phyloP scores from a whole-genome alignment of 768 basidiomycete species.

The Mycena venus region DNA sequence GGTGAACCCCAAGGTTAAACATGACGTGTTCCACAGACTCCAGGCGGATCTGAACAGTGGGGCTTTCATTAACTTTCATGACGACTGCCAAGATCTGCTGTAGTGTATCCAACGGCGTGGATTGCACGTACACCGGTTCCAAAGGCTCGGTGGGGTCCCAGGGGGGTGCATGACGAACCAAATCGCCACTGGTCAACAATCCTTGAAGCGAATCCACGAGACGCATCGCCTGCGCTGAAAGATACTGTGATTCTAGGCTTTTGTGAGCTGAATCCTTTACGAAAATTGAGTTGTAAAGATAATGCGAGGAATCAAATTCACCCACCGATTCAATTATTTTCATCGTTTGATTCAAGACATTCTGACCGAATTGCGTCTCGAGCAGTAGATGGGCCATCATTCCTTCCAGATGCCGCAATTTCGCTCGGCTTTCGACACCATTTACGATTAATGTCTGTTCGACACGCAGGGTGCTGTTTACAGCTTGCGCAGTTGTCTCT shows the following conservation, averaged over 20 bases:
- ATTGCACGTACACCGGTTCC: background rate
- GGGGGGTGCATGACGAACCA: background rate
- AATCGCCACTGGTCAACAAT: background rate
- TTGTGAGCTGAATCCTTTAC: slow-evolving; percentile 8
- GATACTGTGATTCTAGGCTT: slow-evolving; percentile 20
- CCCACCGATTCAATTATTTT: slow-evolving; percentile 19
- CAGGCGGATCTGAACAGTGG: background rate
- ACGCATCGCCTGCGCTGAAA: slow-evolving; percentile 11
- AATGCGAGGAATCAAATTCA: background rate
- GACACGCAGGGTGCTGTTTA: background rate
- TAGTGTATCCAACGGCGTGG: background rate
- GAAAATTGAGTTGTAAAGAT: background rate
- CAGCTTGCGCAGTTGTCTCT: too few species aligned
- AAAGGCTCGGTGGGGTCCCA: background rate
- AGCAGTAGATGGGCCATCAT: slow-evolving; percentile 19
- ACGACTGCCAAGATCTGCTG: background rate
- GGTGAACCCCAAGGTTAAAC: background rate
- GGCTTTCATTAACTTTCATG: background rate
- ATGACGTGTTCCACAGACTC: background rate
- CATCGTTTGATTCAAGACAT: background rate
- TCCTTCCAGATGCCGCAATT: slow-evolving; percentile 2
- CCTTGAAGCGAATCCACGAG: slow-evolving; percentile 6
- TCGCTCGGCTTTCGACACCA: slow-evolving; percentile 17
- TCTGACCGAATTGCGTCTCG: slow-evolving; percentile 12
- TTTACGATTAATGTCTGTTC: slow-evolving; percentile 8